Conservation (phyloP, 306 rosid species). For the Corylus avellana region DNA sequence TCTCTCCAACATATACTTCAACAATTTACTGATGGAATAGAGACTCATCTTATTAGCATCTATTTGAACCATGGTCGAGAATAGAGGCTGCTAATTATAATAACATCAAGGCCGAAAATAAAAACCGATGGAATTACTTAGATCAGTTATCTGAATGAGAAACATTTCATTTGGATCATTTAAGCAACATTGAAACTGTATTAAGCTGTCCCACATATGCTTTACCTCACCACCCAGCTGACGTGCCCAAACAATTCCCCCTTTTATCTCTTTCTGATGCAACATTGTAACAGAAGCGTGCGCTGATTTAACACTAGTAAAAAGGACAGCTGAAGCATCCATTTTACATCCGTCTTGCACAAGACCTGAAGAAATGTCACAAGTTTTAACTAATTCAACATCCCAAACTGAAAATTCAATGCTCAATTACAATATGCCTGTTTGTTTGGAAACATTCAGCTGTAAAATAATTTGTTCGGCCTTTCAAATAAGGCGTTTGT, state of each 20-base stretch:
- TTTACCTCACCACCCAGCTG: slow-evolving; percentile 97
- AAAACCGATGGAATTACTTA: background rate
- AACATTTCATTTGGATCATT: background rate
- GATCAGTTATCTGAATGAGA: background rate
- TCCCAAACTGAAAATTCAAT: slow-evolving; percentile 12
- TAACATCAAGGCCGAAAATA: background rate
- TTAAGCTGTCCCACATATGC: slow-evolving; percentile 4
- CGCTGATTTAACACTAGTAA: slow-evolving; percentile 88
- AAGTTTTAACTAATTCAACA: slow-evolving; percentile 16
- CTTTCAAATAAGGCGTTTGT: background rate
- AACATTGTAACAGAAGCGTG: slow-evolving; percentile 70
- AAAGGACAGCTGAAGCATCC: slow-evolving; percentile 90
- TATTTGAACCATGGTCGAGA: background rate
- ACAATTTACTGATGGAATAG: background rate
- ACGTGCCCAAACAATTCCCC: slow-evolving; percentile 84
- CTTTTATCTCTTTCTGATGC: slow-evolving; percentile 73
- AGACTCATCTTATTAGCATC: background rate
- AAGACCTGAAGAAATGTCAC: slow-evolving; percentile 58
- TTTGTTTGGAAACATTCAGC: slow-evolving; percentile 17
- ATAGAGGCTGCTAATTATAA: background rate
- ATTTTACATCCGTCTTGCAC: slow-evolving; percentile 83
- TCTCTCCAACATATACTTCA: background rate
- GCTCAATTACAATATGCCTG: slow-evolving; percentile 5
- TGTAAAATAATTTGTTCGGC: background rate
- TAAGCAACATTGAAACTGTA: slow-evolving; percentile 1